Evolutionary conservation across 2,329 filamentous ascomycete species (phyloP).

Genomic region (Trichoderma guizhouense): DNA sequence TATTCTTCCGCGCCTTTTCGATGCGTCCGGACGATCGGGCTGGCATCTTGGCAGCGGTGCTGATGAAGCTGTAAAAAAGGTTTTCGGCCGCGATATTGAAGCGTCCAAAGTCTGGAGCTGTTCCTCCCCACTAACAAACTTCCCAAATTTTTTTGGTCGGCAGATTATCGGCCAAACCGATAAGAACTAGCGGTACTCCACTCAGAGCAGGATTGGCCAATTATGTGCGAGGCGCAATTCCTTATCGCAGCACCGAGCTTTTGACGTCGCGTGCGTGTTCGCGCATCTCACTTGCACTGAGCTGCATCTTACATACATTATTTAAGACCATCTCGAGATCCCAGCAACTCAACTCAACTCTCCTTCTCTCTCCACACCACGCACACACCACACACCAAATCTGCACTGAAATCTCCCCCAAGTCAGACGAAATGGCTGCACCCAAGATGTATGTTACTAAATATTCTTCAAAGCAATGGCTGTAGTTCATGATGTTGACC

Average conservation of each 20-base stretch:
- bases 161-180: constrained; percentile 34
- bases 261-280: constrained; percentile 15
- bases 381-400: neutral
- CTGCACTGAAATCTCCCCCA: neutral
- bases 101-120: constrained; percentile 23
- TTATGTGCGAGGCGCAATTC: constrained; percentile 31
- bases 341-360: neutral
- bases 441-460: constrained; percentile 44
- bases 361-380: neutral
- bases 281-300: constrained; percentile 13
- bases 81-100: constrained; percentile 24
- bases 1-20: constrained; percentile 65
- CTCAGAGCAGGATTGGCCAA: constrained; percentile 28
- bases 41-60: constrained; percentile 51
- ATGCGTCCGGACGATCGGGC: constrained; percentile 64
- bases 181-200: constrained; percentile 28
- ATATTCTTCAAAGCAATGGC: neutral
- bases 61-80: constrained; percentile 24
- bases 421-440: constrained; percentile 38
- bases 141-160: constrained; percentile 35
- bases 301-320: constrained; percentile 2
- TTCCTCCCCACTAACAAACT: constrained; percentile 30
- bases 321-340: neutral
- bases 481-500: neutral
- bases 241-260: constrained; percentile 28